Conservation (phyloP, 257 asterid genomes). For the Nicotiana noctiflora region DNA sequence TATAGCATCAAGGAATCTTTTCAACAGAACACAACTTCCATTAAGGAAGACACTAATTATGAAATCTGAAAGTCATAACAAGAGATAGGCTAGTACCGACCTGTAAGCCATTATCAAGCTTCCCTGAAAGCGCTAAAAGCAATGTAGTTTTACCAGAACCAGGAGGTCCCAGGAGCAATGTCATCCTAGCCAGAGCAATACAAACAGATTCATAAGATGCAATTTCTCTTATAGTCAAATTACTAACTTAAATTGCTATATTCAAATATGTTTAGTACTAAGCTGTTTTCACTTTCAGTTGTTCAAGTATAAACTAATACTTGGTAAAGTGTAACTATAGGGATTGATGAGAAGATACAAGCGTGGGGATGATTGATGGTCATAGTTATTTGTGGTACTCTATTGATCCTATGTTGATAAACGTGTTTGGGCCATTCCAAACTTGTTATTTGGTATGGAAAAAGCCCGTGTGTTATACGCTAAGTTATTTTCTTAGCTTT, state of each 20-base stretch:
- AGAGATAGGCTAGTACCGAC: slow-evolving; percentile 29
- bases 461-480: no score
- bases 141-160: slow-evolving; percentile 88
- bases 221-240: background rate
- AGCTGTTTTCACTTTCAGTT: background rate
- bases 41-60: background rate
- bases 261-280: background rate
- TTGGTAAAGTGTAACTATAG: no score
- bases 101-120: slow-evolving; percentile 58
- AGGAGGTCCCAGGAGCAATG: slow-evolving; percentile 90
- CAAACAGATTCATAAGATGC: background rate
- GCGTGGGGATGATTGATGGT: no score
- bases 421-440: no score
- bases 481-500: no score
- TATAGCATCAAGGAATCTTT: background rate
- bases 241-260: background rate
- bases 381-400: no score
- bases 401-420: no score
- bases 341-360: no score
- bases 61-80: background rate
- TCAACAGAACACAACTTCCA: background rate
- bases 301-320: no score
- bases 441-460: no score
- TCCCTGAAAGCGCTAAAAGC: slow-evolving; percentile 77
- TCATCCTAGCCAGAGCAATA: slow-evolving; percentile 48